phyloP scores from a whole-genome alignment of 257 asterid species.

The Osmanthus fragrans region DNA sequence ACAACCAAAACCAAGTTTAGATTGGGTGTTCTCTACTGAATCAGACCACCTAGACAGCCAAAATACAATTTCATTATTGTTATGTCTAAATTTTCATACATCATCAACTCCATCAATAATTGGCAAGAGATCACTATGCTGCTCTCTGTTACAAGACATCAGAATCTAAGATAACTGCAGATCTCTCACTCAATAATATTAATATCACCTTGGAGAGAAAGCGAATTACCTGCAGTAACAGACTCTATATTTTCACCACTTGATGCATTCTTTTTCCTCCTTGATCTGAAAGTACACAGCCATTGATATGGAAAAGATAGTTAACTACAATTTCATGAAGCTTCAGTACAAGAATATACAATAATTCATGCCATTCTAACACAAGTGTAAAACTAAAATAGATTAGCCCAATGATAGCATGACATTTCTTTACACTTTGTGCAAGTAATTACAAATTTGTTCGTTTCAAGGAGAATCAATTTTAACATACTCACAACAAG shows the following conservation, averaged over 20 bases:
- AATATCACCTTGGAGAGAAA: conserved; percentile 2
- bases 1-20: not conserved
- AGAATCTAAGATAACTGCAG: not conserved
- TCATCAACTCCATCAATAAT: not conserved
- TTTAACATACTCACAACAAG: not conserved
- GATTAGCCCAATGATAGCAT: not conserved
- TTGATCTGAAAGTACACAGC: conserved; percentile 50
- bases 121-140: not conserved
- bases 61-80: not conserved
- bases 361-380: not conserved
- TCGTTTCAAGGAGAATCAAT: not conserved
- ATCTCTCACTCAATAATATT: not conserved
- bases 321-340: not conserved
- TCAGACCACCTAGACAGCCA: not conserved
- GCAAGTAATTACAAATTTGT: not conserved
- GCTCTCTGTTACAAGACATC: not conserved
- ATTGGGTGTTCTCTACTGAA: not conserved
- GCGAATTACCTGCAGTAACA: conserved; percentile 49
- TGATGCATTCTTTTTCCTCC: conserved; percentile 77
- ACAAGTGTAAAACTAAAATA: not conserved
- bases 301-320: not conserved
- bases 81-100: not conserved
- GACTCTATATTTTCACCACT: conserved; percentile 74
- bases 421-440: not conserved
- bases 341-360: not conserved